Evolutionary conservation across 1,284 basidiomycete species (phyloP).

Genomic region (Singerocomus inundabilis): DNA sequence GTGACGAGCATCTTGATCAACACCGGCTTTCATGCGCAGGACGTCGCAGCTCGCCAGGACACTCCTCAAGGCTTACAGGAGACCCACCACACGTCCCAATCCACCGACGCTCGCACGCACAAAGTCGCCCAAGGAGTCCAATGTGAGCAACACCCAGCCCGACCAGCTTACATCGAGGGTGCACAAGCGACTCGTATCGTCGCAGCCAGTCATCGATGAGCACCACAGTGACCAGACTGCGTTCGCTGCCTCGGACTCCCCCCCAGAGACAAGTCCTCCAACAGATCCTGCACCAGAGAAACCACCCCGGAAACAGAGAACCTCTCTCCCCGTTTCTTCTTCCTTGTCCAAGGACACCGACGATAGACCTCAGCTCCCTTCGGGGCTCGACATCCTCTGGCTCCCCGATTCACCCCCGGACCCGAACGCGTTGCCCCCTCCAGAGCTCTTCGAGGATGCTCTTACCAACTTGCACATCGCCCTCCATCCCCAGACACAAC

Average conservation of each 20-base stretch:
- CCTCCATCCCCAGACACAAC: constrained; percentile 76
- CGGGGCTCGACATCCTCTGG: constrained; percentile 65
- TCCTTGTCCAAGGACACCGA: constrained; percentile 39
- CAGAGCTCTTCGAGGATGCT: constrained; percentile 66
- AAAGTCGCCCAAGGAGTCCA: constrained; percentile 24
- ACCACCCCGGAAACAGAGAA: constrained; percentile 41
- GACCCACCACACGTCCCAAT: not conserved
- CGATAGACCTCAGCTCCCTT: constrained; percentile 46
- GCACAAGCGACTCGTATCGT: constrained; percentile 36
- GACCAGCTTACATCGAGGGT: constrained; percentile 29
- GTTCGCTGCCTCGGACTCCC: constrained; percentile 20
- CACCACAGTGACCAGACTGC: constrained; percentile 11
- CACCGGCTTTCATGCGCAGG: constrained; percentile 22
- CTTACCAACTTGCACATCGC: constrained; percentile 71
- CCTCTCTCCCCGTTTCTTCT: constrained; percentile 16
- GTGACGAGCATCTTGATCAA: constrained; percentile 2
- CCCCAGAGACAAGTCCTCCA: constrained; percentile 24
- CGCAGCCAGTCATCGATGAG: constrained; percentile 24
- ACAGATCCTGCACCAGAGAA: constrained; percentile 31
- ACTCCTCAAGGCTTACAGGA: constrained; percentile 16
- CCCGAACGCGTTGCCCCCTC: constrained; percentile 42
- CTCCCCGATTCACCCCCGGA: constrained; percentile 39
- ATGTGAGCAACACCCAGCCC: constrained; percentile 15
- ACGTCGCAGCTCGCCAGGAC: constrained; percentile 24
- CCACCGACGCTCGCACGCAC: constrained; percentile 24